These are phyloP conservation scores for Bisporella sp. DNA, from an alignment of 2,329 filamentous ascomycete genomes.

Conservation along the genomic window DNA sequence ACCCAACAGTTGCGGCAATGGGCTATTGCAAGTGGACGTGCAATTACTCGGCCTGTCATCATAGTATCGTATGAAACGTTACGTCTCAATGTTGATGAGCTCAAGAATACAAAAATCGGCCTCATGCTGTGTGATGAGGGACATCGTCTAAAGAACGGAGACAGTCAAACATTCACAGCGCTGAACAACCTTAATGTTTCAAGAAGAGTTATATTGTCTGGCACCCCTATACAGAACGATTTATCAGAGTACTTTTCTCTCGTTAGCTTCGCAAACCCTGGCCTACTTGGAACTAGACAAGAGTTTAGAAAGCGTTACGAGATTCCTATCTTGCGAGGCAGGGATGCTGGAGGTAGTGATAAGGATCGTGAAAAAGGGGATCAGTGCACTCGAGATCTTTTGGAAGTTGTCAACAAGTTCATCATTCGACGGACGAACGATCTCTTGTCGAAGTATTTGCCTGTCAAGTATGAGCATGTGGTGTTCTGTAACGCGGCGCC, in stretches of 20 bases:
- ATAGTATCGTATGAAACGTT: slow-evolving; percentile 98
- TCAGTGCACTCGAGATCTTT: slow-evolving; percentile 72
- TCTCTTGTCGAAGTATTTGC: slow-evolving; percentile 93
- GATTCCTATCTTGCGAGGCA: slow-evolving; percentile 81
- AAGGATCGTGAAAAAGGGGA: slow-evolving; percentile 77
- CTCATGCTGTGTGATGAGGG: slow-evolving; percentile 94
- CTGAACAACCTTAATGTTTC: slow-evolving; percentile 86
- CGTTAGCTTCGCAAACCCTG: slow-evolving; percentile 93
- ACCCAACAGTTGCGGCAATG: slow-evolving; percentile 88
- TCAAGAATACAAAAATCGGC: slow-evolving; percentile 85
- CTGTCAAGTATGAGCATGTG: slow-evolving; percentile 98
- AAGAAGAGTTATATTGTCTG: slow-evolving; percentile 87
- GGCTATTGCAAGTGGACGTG: slow-evolving; percentile 84
- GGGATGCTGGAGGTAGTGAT: slow-evolving; percentile 84
- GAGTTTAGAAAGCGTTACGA: slow-evolving; percentile 96
- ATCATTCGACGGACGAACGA: slow-evolving; percentile 98
- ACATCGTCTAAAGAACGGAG: slow-evolving; percentile 92
- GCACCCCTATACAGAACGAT: slow-evolving; percentile 97
- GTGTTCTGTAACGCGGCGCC: slow-evolving; percentile 94
- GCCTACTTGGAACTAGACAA: slow-evolving; percentile 76
- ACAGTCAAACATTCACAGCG: slow-evolving; percentile 90
- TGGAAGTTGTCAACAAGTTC: slow-evolving; percentile 90
- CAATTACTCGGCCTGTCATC: slow-evolving; percentile 84
- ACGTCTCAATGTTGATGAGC: slow-evolving; percentile 80
- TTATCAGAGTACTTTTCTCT: slow-evolving; percentile 96